Evolutionary conservation across 352 stramenopile species (phyloP).

Genomic region (Globisporangium polare): DNA sequence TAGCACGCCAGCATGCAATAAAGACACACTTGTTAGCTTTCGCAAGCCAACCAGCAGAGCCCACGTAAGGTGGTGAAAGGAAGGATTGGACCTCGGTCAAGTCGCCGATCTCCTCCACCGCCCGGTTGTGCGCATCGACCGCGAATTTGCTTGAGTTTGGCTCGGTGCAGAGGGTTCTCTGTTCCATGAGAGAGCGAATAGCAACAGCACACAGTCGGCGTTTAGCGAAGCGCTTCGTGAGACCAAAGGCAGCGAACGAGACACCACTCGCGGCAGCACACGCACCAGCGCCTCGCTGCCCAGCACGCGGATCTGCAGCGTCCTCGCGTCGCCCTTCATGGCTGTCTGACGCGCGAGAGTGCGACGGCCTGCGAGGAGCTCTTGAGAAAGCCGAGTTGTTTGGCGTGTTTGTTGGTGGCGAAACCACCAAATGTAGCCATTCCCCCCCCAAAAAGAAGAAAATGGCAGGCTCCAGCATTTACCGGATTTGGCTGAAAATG

Average conservation of each 20-base stretch:
- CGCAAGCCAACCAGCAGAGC: too few species aligned
- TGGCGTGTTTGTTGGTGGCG: too few species aligned
- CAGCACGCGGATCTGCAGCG: slow-evolving; percentile 34
- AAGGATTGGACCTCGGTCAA: slow-evolving; percentile 44
- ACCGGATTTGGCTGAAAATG: too few species aligned
- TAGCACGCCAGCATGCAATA: neutral
- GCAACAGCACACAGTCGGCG: neutral
- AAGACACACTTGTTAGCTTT: neutral
- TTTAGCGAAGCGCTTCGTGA: too few species aligned
- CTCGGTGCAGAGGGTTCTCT: slow-evolving; percentile 45
- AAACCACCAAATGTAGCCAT: too few species aligned
- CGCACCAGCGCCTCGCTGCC: slow-evolving; percentile 34
- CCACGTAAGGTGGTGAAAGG: neutral
- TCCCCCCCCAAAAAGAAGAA: too few species aligned
- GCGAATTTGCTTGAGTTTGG: slow-evolving; percentile 80
- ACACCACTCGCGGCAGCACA: neutral
- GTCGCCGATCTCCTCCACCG: slow-evolving; percentile 54
- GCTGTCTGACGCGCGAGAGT: too few species aligned
- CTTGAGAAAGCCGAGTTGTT: too few species aligned
- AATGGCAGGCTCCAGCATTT: too few species aligned
- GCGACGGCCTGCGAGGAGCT: too few species aligned
- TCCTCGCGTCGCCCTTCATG: slow-evolving; percentile 9
- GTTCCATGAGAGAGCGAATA: neutral
- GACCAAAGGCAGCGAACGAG: neutral
- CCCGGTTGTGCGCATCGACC: slow-evolving; percentile 75